phyloP scores from a whole-genome alignment of 768 basidiomycete genomes.

The Tricholoma flavovirens region DNA sequence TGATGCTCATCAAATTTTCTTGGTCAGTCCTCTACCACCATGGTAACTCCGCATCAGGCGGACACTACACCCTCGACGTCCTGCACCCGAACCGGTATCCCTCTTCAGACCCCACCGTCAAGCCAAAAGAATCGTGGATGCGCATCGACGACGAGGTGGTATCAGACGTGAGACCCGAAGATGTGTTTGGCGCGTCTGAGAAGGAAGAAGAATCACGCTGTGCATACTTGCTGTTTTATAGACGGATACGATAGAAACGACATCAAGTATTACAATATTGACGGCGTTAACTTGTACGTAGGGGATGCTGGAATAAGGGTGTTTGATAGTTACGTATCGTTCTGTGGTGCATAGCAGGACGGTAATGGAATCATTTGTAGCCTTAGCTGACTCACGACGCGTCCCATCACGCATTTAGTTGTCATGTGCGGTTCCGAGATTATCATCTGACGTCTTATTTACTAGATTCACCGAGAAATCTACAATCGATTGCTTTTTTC shows the following conservation, averaged over 20 bases:
- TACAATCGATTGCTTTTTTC: not conserved
- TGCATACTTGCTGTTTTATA: conserved; percentile 87
- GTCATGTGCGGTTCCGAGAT: not conserved
- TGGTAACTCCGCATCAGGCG: conserved; percentile 82
- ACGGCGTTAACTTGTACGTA: too few relatives aligned
- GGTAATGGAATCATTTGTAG: too few relatives aligned
- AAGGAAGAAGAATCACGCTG: conserved; percentile 54
- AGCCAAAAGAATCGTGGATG: conserved; percentile 55
- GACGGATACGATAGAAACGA: conserved; percentile 39
- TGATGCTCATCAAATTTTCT: not conserved
- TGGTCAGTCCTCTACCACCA: conserved; percentile 84
- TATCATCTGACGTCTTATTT: too few relatives aligned
- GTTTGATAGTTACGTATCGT: not conserved
- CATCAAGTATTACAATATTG: not conserved
- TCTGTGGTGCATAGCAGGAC: too few relatives aligned
- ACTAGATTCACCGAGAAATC: too few relatives aligned
- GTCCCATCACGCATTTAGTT: not conserved
- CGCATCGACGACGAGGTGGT: conserved; percentile 92
- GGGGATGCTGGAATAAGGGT: not conserved
- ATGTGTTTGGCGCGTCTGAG: conserved; percentile 58
- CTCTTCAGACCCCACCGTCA: conserved; percentile 4
- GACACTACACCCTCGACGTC: conserved; percentile 93
- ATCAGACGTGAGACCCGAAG: conserved; percentile 62
- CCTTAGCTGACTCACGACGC: not conserved
- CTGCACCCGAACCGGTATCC: conserved; percentile 65